Conservation (phyloP, 352 stramenopile species). For the Thraustotheca clavata region DNA sequence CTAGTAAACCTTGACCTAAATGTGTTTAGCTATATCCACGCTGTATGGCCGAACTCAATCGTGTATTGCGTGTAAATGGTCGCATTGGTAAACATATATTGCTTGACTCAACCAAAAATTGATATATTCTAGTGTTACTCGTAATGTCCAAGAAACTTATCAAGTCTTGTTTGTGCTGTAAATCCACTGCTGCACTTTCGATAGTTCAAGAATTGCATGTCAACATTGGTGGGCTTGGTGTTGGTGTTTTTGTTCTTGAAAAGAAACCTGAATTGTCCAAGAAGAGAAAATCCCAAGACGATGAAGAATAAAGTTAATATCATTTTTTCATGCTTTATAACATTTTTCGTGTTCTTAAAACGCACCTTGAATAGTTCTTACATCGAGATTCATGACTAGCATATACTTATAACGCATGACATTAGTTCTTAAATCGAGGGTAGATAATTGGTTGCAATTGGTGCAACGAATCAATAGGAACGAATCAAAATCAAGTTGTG, state of each 20-base stretch:
- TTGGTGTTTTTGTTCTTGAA: slow-evolving; percentile 54
- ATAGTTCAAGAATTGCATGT: slow-evolving; percentile 47
- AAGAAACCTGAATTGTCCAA: slow-evolving; percentile 4
- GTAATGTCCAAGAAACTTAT: slow-evolving; percentile 75
- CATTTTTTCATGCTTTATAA: no score
- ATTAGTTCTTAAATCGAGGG: no score
- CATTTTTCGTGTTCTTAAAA: no score
- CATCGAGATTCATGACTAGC: no score
- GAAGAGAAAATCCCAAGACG: not conserved
- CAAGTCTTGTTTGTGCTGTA: slow-evolving; percentile 22
- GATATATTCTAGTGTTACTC: slow-evolving; percentile 40
- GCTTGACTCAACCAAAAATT: not conserved
- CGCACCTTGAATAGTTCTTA: no score
- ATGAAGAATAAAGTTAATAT: no score
- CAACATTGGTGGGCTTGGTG: slow-evolving; percentile 59
- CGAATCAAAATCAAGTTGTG: no score
- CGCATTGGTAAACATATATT: not conserved
- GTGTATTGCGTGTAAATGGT: not conserved
- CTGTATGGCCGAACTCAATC: not conserved
- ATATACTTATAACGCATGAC: no score
- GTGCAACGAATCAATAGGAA: no score
- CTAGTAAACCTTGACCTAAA: slow-evolving; percentile 24
- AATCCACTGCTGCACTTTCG: slow-evolving; percentile 25
- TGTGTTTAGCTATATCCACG: not conserved
- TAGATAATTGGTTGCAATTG: no score